Conservation (phyloP, 2,329 filamentous ascomycete genomes). For the Tolypocladium album region DNA sequence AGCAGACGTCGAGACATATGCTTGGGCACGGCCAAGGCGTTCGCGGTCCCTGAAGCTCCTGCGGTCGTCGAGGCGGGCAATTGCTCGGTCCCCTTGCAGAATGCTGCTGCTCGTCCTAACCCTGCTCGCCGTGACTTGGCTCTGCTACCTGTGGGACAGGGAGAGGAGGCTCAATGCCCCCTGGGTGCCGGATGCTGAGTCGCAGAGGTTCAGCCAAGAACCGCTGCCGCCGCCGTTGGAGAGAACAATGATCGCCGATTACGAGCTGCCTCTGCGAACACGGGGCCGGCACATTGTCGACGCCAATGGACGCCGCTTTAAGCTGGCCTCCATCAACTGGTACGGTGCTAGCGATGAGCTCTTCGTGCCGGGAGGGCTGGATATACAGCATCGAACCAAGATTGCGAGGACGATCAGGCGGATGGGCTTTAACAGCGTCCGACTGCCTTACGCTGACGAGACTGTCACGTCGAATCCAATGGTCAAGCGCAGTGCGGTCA, state of each 20-base stretch:
- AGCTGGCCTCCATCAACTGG: conserved; percentile 58
- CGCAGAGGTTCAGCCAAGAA: conserved; percentile 35
- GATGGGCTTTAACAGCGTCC: conserved; percentile 61
- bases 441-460: conserved; percentile 59
- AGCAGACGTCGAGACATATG: background rate
- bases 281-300: conserved; percentile 52
- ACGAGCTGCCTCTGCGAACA: conserved; percentile 47
- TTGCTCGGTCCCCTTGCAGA: conserved; percentile 3
- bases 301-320: conserved; percentile 42
- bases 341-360: conserved; percentile 59
- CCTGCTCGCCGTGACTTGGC: conserved; percentile 13
- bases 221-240: conserved; percentile 33
- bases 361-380: conserved; percentile 53
- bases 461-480: conserved; percentile 50
- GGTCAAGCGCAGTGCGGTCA: conserved; percentile 36
- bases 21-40: conserved; percentile 1
- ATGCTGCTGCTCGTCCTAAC: conserved; percentile 26
- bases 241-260: conserved; percentile 32
- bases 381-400: conserved; percentile 47
- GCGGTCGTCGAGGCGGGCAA: background rate
- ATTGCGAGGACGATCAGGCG: conserved; percentile 49
- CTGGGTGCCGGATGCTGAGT: conserved; percentile 39
- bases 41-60: conserved; percentile 2
- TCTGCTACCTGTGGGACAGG: conserved; percentile 32
- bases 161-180: conserved; percentile 32